Base-by-base conservation (phyloP, 2,329 filamentous ascomycete genomes). In the Chrysoporthe cubensis region DNA sequence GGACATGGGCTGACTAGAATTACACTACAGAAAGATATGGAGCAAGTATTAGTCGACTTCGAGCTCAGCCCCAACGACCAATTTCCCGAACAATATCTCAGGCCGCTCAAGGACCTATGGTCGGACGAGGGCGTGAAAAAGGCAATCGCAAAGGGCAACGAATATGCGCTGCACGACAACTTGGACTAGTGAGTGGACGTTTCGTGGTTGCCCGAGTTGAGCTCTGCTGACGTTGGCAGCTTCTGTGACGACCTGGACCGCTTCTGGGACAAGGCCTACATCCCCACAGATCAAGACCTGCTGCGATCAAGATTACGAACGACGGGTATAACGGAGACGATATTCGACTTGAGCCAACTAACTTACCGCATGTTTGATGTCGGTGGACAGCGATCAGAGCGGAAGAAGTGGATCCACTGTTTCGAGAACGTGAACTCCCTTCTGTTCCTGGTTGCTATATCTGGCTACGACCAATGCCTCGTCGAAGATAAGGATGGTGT, bases 351-450 rank as follows among this genome's bases (percentile, higher is more conserved):
- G 16, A 94, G 94, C 70, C 91, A 95, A 75, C 87, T 97, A 74
- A 97, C 94, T 71, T 97, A 97, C 81, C 91, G 94, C 75, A 97
- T 98, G 94, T 97, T 97, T 79, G 94, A 97, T 75, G 94, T 97
- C 59, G 94, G 94, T 77, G 94, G 94, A 67, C 94, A 97, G 78
- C 86, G 94, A 74, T 97, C 94, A 40, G 94, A 97, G 80, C 91
- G 94, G 71, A 97, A 97, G 86, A 97, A 97, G 84, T 97, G 94
- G 94, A 97, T 97, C 71, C 94, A 97, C 78, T 96, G 94, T 77
- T 97, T 97, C 77, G 94, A 97, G 78, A 96, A 96, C 72, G 94
- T 97, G 71, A 94, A 96, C 76, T 94, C 93, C 73, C 85, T 98
- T 65, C 84, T 98, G 52, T 98, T 98, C 81, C 87, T 98, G 72